Evolutionary conservation across 2,329 filamentous ascomycete species (phyloP), one percentile per base, ranked within the genome.

Genomic region (Botrytis galanthina): DNA sequence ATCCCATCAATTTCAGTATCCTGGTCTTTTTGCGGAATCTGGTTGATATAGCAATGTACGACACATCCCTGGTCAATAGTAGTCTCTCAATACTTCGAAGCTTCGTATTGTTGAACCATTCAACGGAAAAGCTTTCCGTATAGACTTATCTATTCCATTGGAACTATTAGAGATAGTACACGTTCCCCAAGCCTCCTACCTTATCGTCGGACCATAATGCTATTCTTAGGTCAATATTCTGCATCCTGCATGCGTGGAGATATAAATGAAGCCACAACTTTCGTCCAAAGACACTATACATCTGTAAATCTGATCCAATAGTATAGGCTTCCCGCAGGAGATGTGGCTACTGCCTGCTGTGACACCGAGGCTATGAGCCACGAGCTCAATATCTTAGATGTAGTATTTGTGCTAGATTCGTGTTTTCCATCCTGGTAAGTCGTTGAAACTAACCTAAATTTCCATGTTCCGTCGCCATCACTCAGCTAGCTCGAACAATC

Each of bases 181-280:
- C 16, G 26, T 57, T 68, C 35, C 26, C n/a, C n/a, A 67, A 54
- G 35, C 35, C 61, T 35, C 35, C 48, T n/a, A 37, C 37, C 61
- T 68, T 67, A 72, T 72, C 51, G 39, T 68, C 8, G 22, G 18
- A 59, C 39, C 46, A 37, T 60, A 57, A 48, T 68, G 10, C 70
- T 72, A 72, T 72, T 72, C 51, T 72, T 72, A 46, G 46, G 39
- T n/a, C 48, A 68, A 72, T 72, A 60, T 48, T 68, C 63, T 48
- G 42, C 46, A 57, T 46, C 26, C 32, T 59, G 37, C 48, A 68
- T 67, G 29, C 48, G 39, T 60, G 39, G 29, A 68, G 48, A 46
- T 68, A 22, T 59, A 37, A 29, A 59, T 48, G 51, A 16, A 68
- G 51, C 51, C 62, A 48, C 62, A 39, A 54, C 29, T 44, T 68